Evolutionary conservation across 164 flowering plant species (phyloP).

Genomic region (Aristolochia fimbriata): DNA sequence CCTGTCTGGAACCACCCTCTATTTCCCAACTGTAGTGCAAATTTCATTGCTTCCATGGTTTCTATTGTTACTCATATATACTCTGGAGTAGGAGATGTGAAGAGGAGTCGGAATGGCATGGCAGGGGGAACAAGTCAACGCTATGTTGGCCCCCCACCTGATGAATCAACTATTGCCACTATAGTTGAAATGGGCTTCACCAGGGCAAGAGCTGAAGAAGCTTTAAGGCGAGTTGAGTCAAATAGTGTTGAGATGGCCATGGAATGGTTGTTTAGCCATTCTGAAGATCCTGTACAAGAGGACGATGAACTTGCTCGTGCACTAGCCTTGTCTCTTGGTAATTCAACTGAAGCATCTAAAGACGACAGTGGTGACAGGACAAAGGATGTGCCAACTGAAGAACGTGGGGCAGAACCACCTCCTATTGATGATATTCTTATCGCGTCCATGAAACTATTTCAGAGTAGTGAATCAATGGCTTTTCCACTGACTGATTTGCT

Average conservation of each 20-base stretch:
- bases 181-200: conserved; percentile 96
- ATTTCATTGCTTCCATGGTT: conserved; percentile 49
- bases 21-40: conserved; percentile 61
- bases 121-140: conserved; percentile 44
- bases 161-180: conserved; percentile 73
- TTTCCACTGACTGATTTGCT: conserved; percentile 75
- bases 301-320: conserved; percentile 97
- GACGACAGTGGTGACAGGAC: conserved; percentile 48
- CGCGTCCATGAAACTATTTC: conserved; percentile 63
- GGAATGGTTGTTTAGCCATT: conserved; percentile 91
- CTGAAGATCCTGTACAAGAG: conserved; percentile 90
- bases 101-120: conserved; percentile 40
- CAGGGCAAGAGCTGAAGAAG: conserved; percentile 91
- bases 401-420: conserved; percentile 42
- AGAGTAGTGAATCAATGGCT: conserved; percentile 59
- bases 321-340: conserved; percentile 85
- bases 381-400: conserved; percentile 40
- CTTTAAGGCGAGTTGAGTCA: conserved; percentile 66
- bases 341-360: conserved; percentile 60
- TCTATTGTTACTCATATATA: conserved; percentile 67
- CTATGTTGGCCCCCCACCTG: conserved; percentile 63
- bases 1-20: conserved; percentile 87
- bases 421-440: conserved; percentile 80
- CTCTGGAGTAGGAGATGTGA: conserved; percentile 76
- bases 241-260: conserved; percentile 96